phyloP scores from a whole-genome alignment of 371 early-diverging fungal species.

The Actinomortierella wolfii region DNA sequence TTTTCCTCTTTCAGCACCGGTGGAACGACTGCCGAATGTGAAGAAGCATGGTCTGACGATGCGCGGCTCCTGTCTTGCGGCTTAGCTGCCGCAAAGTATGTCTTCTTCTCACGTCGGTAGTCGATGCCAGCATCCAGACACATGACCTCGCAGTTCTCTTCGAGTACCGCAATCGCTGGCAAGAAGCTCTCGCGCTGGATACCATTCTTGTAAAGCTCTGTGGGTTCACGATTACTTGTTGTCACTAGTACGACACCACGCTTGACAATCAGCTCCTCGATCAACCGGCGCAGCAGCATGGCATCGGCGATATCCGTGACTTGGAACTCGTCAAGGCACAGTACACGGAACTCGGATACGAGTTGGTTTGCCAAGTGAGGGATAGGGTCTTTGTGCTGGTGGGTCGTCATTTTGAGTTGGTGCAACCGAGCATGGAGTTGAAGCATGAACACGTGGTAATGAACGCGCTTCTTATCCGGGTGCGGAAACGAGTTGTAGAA shows the following conservation, averaged over 20 bases:
- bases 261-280: constrained; percentile 75
- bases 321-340: constrained; percentile 98
- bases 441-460: constrained; percentile 96
- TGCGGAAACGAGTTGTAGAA: constrained; percentile 79
- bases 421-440: constrained; percentile 90
- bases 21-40: neutral
- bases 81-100: constrained; percentile 39
- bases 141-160: constrained; percentile 80
- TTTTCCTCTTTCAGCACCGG: constrained; percentile 26
- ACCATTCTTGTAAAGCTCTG: constrained; percentile 92
- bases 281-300: constrained; percentile 88
- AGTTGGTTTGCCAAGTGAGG: constrained; percentile 83
- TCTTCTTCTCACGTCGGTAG: constrained; percentile 67
- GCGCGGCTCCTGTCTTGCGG: constrained; percentile 21
- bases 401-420: constrained; percentile 60
- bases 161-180: constrained; percentile 88
- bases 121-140: constrained; percentile 89
- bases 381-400: constrained; percentile 68
- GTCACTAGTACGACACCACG: constrained; percentile 92
- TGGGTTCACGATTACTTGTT: constrained; percentile 93
- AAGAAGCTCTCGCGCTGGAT: constrained; percentile 90
- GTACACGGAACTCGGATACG: constrained; percentile 76
- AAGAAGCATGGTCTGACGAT: too few relatives aligned
- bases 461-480: constrained; percentile 82
- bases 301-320: constrained; percentile 97